Base-by-base conservation (phyloP, 2,329 filamentous ascomycete species). In the Knufia fluminis region DNA sequence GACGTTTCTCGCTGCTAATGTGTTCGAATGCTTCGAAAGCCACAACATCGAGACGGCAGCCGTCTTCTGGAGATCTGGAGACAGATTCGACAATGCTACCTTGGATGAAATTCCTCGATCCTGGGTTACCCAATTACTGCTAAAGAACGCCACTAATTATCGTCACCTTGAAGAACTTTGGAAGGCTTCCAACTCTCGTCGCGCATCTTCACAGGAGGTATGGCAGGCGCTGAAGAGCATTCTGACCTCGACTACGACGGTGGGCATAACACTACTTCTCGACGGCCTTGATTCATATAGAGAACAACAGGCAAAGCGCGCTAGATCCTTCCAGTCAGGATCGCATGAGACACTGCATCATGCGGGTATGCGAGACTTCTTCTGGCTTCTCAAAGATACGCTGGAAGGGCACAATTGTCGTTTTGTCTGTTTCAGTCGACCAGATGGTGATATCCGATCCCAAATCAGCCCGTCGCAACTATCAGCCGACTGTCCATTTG, bases 1-100 rank as follows among this genome's bases (percentile, higher is more conserved):
- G 16, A 49, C 35, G n/a, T 49, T 49, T 20, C 14, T 49, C 3
- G 31, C 46, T n/a, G 38, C 17, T 70, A 53, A 73, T 73, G 49
- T 65, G 58, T 10, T 60, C 60, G 28, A 74, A 66, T 44, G 31
- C 4, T 19, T 40, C 7, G 41, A 23, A 31, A 2, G 26, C 16
- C 4, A 17, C 8, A 31, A 20, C 12, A 22, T 12, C 19, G n/a
- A 20, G 7, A 36, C 17, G 19, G 45, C 45, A 14, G 45, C 35
- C 4, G 39, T 49, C 10, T 49, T 49, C 42, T 45, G 42, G 42
- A 45, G 19, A 4, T 31, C 42, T 3, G 42, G 28, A 14, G 42
- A 17, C 2, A n/a, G 28, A 31, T 45, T 45, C 19, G 17, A 19
- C 8, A 28, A 31, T 28, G 24, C 46, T 14, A 31, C 12, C 19